Conservation (phyloP, 805 yeast genomes). For the Grigorovia transvaalensis region DNA sequence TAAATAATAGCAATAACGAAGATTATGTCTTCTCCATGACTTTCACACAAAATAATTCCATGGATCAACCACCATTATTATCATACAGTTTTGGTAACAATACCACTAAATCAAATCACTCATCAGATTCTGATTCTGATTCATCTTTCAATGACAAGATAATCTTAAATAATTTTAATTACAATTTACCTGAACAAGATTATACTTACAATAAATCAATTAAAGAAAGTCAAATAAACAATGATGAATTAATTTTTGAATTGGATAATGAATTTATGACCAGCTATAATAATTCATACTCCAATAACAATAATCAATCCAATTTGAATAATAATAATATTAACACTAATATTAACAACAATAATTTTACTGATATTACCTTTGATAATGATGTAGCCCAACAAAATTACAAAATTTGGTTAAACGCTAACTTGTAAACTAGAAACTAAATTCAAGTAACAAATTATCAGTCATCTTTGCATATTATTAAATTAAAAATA, state of each 20-base stretch:
- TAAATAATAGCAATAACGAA: slow-evolving; percentile 1
- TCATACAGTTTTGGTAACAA: slow-evolving; percentile 3
- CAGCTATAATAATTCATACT: slow-evolving; percentile 1
- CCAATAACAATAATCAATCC: background rate
- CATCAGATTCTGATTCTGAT: background rate
- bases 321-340: background rate
- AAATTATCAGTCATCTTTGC: background rate
- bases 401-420: slow-evolving; percentile 23
- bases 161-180: background rate
- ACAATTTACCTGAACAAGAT: background rate
- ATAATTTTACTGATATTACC: slow-evolving; percentile 4
- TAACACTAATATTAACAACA: background rate
- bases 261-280: slow-evolving; percentile 2
- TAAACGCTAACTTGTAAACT: slow-evolving; percentile 10
- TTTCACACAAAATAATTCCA: slow-evolving; percentile 1
- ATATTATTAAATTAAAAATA: background rate
- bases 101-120: background rate
- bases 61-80: slow-evolving; percentile 3
- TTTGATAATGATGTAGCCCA: slow-evolving; percentile 21
- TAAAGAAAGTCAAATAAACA: background rate
- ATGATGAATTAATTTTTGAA: slow-evolving; percentile 5
- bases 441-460: background rate
- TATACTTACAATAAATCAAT: background rate
- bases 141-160: slow-evolving; percentile 3
- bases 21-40: slow-evolving; percentile 9